These are phyloP conservation scores for Fusarium sp. DNA, from an alignment of 2,329 filamentous ascomycete genomes.

Conservation along the genomic window DNA sequence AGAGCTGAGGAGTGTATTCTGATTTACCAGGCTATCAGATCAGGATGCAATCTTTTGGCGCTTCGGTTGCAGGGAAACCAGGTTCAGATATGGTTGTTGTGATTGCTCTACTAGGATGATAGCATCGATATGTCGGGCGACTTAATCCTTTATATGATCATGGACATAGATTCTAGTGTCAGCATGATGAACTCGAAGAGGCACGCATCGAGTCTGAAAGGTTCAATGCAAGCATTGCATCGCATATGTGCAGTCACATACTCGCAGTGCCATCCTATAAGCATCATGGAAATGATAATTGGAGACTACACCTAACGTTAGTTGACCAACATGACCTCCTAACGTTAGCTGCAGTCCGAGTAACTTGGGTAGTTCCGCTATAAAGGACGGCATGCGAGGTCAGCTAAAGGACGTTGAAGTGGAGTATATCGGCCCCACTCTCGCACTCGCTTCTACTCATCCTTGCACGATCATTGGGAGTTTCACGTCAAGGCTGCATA, in stretches of 20 bases:
- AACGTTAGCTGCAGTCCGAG: slow-evolving; percentile 4
- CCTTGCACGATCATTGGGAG: not conserved
- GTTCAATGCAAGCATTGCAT: not conserved
- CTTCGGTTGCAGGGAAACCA: not conserved
- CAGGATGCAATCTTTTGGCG: not conserved
- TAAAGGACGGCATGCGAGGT: not conserved
- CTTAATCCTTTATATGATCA: not conserved
- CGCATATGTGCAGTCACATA: no score
- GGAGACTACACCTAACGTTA: not conserved
- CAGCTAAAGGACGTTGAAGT: slow-evolving; percentile 13
- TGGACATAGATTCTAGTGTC: not conserved
- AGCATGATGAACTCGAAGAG: no score
- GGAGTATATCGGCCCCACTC: slow-evolving; percentile 24
- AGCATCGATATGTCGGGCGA: not conserved
- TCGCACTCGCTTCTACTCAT: slow-evolving; percentile 34
- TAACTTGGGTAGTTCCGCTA: not conserved
- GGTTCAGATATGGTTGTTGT: not conserved
- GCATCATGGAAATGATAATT: not conserved
- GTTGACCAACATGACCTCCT: slow-evolving; percentile 3
- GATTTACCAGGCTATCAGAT: not conserved
- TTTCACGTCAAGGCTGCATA: not conserved
- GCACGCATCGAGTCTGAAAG: not conserved
- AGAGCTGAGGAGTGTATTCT: not conserved
- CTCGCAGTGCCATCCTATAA: not conserved
- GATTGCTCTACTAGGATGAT: not conserved